Conservation (phyloP, 208 protist species). For the Crithidia sp. region DNA sequence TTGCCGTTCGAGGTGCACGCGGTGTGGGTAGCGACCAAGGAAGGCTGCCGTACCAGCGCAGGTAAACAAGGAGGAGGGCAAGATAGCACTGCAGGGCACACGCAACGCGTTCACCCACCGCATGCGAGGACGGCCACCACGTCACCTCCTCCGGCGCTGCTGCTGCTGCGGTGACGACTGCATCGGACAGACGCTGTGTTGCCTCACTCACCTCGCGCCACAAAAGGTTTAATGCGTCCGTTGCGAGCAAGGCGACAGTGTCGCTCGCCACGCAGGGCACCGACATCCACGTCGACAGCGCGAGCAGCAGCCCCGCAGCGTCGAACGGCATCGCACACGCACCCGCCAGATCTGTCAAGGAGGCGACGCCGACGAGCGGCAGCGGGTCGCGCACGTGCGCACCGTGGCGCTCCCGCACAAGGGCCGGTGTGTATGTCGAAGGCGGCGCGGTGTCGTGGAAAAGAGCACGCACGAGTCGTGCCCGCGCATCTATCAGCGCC, state of each 20-base stretch:
- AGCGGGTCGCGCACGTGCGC: neutral
- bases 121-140: neutral
- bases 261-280: neutral
- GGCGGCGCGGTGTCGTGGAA: neutral
- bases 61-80: conserved; percentile 2
- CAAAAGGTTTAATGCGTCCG: neutral
- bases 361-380: neutral
- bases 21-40: neutral
- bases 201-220: too few relatives aligned
- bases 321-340: neutral
- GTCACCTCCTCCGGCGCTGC: neutral
- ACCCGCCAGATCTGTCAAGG: neutral
- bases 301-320: neutral
- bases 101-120: neutral
- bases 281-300: neutral
- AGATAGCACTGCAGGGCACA: neutral
- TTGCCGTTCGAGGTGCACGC: too few relatives aligned
- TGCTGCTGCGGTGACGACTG: neutral
- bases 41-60: conserved; percentile 4
- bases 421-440: neutral
- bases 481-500: conserved; percentile 4
- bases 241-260: neutral
- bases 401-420: too few relatives aligned
- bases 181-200: too few relatives aligned
- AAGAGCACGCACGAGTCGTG: conserved; percentile 10